Evolutionary conservation across 2,329 filamentous ascomycete genomes (phyloP).

Genomic region (Pseudogymnoascus sp.): DNA sequence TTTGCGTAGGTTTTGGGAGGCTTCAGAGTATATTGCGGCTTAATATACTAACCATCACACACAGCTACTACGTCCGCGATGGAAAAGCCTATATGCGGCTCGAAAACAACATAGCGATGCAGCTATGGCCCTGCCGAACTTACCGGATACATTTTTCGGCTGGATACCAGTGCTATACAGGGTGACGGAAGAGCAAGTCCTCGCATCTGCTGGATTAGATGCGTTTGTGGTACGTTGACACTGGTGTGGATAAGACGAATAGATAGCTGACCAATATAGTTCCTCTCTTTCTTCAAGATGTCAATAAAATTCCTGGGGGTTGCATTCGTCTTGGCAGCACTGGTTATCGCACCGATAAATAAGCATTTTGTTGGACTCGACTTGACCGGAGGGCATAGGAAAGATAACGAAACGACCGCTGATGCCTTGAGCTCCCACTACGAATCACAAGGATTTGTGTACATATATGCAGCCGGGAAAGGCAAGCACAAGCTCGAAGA

Average conservation of each 20-base stretch:
- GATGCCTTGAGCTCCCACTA: background rate
- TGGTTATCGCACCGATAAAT: conserved; percentile 82
- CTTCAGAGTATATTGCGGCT: background rate
- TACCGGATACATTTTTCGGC: conserved; percentile 80
- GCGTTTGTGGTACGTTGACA: conserved; percentile 68
- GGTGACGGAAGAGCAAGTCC: conserved; percentile 81
- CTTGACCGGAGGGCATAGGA: conserved; percentile 3
- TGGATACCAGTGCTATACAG: conserved; percentile 84
- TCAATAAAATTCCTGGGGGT: conserved; percentile 73
- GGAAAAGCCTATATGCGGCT: conserved; percentile 84
- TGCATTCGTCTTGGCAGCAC: conserved; percentile 73
- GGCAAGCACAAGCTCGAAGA: conserved; percentile 15
- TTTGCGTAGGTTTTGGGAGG: conserved; percentile 52
- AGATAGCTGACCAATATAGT: conserved; percentile 39
- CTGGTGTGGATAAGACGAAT: background rate
- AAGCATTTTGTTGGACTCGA: conserved; percentile 46
- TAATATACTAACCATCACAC: conserved; percentile 22
- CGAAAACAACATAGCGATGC: conserved; percentile 67
- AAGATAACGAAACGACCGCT: background rate
- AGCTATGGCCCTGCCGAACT: conserved; percentile 57
- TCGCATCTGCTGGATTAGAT: conserved; percentile 85
- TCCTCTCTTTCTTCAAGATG: conserved; percentile 94
- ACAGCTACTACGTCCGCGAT: conserved; percentile 79
- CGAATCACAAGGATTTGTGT: background rate
- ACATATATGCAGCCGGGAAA: conserved; percentile 13